Conservation (phyloP, 1,284 basidiomycete genomes). For the Fomitopsis betulina region DNA sequence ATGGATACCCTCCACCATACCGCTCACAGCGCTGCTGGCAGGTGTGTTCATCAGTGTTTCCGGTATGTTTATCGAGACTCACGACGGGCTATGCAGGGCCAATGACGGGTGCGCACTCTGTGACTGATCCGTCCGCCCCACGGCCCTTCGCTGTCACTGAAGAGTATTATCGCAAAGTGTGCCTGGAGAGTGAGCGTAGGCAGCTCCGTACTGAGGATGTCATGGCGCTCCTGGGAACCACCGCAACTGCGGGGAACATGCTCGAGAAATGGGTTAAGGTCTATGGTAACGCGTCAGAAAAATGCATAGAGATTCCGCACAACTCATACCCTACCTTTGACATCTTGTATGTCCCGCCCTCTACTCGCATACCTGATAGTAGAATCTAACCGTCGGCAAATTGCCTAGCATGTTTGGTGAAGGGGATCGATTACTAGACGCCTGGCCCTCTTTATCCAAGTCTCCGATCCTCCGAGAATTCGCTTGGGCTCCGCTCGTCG, state of each 20-base stretch:
- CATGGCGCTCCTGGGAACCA: background rate
- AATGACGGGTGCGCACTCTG: conserved; percentile 43
- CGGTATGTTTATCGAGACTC: background rate
- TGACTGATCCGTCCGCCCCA: conserved; percentile 11
- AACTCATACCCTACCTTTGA: conserved; percentile 42
- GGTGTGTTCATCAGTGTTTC: conserved; percentile 19
- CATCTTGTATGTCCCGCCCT: conserved; percentile 24
- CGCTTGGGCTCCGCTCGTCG: conserved; percentile 58
- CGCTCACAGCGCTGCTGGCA: conserved; percentile 52
- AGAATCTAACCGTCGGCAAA: background rate
- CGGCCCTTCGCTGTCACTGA: conserved; percentile 12
- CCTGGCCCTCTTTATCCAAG: conserved; percentile 39
- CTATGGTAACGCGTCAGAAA: conserved; percentile 30
- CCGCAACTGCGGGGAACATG: conserved; percentile 19
- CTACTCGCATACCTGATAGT: background rate
- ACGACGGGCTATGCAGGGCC: conserved; percentile 29
- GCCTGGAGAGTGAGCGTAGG: conserved; percentile 4
- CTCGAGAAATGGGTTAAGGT: conserved; percentile 48
- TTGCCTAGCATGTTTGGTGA: conserved; percentile 40
- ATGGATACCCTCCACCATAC: conserved; percentile 48
- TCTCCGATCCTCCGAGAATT: conserved; percentile 52
- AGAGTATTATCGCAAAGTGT: conserved; percentile 10
- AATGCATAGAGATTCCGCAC: conserved; percentile 48
- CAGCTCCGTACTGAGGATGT: conserved; percentile 2
- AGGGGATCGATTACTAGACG: conserved; percentile 37